These are phyloP conservation scores for Narthecium ossifragum DNA, from an alignment of 106 monocot genomes.

Conservation along the genomic window DNA sequence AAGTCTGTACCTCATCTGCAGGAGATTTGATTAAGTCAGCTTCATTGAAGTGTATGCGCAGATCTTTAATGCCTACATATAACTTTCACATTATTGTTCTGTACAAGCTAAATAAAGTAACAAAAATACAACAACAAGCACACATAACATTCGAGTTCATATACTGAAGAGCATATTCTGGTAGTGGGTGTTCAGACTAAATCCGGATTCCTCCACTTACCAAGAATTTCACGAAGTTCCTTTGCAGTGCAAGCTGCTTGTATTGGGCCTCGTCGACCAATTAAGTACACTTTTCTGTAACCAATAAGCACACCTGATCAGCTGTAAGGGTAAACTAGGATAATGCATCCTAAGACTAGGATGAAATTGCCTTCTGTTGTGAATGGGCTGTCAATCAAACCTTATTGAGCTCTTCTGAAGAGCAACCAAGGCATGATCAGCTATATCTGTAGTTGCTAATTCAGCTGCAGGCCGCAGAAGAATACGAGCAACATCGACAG, in stretches of 20 bases:
- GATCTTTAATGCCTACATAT: slow-evolving; percentile 56
- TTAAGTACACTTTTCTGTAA: slow-evolving; percentile 71
- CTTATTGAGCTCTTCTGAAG: slow-evolving; percentile 77
- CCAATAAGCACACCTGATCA: background rate
- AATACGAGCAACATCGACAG: slow-evolving; percentile 95
- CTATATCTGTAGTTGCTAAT: slow-evolving; percentile 82
- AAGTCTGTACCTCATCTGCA: slow-evolving; percentile 66
- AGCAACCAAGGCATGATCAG: slow-evolving; percentile 64
- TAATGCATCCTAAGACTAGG: background rate
- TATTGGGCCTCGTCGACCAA: slow-evolving; percentile 91
- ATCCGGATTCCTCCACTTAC: too few relatives aligned
- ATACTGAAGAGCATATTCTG: too few relatives aligned
- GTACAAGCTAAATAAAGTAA: too few relatives aligned
- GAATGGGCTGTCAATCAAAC: slow-evolving; percentile 21
- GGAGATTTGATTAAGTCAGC: slow-evolving; percentile 55
- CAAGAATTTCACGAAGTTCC: slow-evolving; percentile 91
- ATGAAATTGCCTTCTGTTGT: background rate
- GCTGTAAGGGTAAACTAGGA: background rate
- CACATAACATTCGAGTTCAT: too few relatives aligned
- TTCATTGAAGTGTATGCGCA: slow-evolving; percentile 61
- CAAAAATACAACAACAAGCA: background rate
- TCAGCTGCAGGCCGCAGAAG: slow-evolving; percentile 63
- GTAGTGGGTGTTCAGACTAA: too few relatives aligned
- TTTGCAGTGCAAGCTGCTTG: slow-evolving; percentile 98
- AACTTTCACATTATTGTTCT: too few relatives aligned